Evolutionary conservation across 2,329 filamentous ascomycete genomes (phyloP), one percentile per base, ranked within the genome.

Genomic region (Sporothrix sp.): DNA sequence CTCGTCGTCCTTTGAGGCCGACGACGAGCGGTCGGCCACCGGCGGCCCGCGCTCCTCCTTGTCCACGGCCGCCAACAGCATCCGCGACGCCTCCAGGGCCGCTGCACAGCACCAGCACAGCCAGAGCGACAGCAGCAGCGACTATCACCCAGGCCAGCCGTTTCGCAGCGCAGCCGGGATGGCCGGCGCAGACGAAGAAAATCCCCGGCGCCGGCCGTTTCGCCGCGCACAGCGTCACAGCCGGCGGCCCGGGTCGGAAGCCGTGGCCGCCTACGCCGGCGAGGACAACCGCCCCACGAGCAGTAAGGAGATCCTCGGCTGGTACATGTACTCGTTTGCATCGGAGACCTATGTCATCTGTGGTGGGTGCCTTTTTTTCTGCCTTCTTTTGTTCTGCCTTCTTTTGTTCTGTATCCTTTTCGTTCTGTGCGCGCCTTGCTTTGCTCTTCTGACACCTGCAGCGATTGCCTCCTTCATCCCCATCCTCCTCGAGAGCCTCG

Each of bases 321-420:
- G 94, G 87, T 98, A 97, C 68, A 84, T 85, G 65, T 97, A 97
- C 71, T 86, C 86, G 37, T 97, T 95, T 75, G 93, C 93, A 21
- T 89, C 91, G 18, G 93, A 98, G 70, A 91, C 94, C 49, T 97
- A 96, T 65, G 87, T 94, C 14, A 87, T 97, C 51, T 97, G 93
- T 66, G 91, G 90, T 87, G 66, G 64, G 81, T 71, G 10, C 25
- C n/a, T n/a, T n/a, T n/a, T n/a, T n/a, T n/a, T n/a, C n/a, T 35
- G 2, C 18, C 10, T 28, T 21, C 18, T 27, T 47, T 33, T 42
- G 18, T 16, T 23, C n/a, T n/a, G 2, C 5, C 16, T 23, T 7
- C 18, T n/a, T n/a, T n/a, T 21, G 11, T 18, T 13, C 18, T 7
- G 18, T 11, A 13, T 3, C 16, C 11, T 28, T 9, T 14, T 11